Percentiles rank a stretch among this genome's conserved stretches.
Evolutionary conservation across 129 eudicot genomes (phyloP).

Genomic region (Solidago caesia): DNA sequence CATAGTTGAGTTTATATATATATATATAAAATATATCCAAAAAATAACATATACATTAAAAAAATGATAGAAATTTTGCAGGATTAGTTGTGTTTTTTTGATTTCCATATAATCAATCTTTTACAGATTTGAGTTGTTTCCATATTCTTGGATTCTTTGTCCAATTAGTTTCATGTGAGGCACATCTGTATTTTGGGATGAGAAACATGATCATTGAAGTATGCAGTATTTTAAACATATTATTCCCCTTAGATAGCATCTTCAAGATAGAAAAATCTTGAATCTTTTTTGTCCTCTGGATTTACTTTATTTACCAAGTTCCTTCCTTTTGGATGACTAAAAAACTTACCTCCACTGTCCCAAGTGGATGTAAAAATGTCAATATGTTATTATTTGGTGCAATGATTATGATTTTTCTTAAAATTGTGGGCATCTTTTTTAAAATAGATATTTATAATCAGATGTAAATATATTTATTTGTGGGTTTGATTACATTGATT

Average conservation of each 20-base stretch:
- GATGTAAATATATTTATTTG: not conserved
- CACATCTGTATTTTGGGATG: constrained; percentile 35
- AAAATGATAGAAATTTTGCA: constrained; percentile 63
- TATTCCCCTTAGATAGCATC: constrained; percentile 28
- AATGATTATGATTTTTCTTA: too few relatives aligned
- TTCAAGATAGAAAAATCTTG: constrained; percentile 22
- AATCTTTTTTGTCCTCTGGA: constrained; percentile 23
- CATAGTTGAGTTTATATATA: constrained; percentile 38
- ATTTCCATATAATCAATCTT: constrained; percentile 12
- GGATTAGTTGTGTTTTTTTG: constrained; percentile 38
- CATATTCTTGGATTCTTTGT: constrained; percentile 44
- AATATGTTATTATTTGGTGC: too few relatives aligned
- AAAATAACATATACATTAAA: constrained; percentile 40
- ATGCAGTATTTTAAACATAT: constrained; percentile 29
- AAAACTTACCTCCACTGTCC: not conserved
- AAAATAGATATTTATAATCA: too few relatives aligned
- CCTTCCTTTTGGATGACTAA: constrained; percentile 29
- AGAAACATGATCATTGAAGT: constrained; percentile 39
- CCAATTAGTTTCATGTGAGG: constrained; percentile 40
- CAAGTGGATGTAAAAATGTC: too few relatives aligned
- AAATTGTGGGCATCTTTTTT: too few relatives aligned
- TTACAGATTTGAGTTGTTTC: constrained; percentile 39
- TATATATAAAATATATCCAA: constrained; percentile 9
- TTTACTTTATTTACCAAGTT: constrained; percentile 21
- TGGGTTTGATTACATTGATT: not conserved